A percentile compares a stretch with the other conserved stretches of the same genome.
Conservation (phyloP, 768 basidiomycete genomes). For the Mycena albidolilacea region DNA sequence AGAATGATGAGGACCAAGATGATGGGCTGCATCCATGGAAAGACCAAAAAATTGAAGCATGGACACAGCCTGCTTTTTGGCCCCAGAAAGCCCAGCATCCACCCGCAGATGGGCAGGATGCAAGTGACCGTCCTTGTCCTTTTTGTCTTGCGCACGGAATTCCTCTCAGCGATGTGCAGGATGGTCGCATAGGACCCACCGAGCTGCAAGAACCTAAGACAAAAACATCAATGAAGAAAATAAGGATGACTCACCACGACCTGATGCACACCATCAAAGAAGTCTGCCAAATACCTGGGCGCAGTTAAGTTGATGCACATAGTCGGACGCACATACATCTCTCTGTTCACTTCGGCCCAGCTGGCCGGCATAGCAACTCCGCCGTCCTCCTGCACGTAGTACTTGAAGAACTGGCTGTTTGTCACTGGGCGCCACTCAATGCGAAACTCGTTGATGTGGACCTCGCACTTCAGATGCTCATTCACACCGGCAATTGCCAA, state of each 20-base stretch:
- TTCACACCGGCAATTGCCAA: no score
- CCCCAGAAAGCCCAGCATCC: slow-evolving; percentile 84
- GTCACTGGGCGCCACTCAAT: slow-evolving; percentile 91
- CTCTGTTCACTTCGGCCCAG: slow-evolving; percentile 74
- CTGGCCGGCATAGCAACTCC: slow-evolving; percentile 74
- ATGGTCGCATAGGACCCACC: slow-evolving; percentile 93
- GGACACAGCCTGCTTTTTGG: slow-evolving; percentile 75
- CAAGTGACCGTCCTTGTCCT: slow-evolving; percentile 55
- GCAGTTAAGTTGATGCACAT: background rate
- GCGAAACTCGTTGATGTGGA: slow-evolving; percentile 76
- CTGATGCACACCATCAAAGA: slow-evolving; percentile 90
- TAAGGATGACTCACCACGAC: slow-evolving; percentile 78
- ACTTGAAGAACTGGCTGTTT: slow-evolving; percentile 88
- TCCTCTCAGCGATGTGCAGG: slow-evolving; percentile 84
- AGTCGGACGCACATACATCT: slow-evolving; percentile 59
- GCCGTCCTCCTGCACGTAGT: slow-evolving; percentile 64
- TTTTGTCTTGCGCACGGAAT: slow-evolving; percentile 79
- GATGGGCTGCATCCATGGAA: slow-evolving; percentile 89
- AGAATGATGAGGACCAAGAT: slow-evolving; percentile 89
- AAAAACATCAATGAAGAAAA: background rate
- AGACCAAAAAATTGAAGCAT: slow-evolving; percentile 78
- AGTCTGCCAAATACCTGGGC: slow-evolving; percentile 63
- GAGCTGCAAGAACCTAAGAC: slow-evolving; percentile 62
- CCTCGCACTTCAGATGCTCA: slow-evolving; percentile 79
- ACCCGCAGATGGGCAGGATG: slow-evolving; percentile 75